Evolutionary conservation across 345 rosid genomes (phyloP), one percentile per base, ranked within the genome.

Genomic region (Trapa bicornis): DNA sequence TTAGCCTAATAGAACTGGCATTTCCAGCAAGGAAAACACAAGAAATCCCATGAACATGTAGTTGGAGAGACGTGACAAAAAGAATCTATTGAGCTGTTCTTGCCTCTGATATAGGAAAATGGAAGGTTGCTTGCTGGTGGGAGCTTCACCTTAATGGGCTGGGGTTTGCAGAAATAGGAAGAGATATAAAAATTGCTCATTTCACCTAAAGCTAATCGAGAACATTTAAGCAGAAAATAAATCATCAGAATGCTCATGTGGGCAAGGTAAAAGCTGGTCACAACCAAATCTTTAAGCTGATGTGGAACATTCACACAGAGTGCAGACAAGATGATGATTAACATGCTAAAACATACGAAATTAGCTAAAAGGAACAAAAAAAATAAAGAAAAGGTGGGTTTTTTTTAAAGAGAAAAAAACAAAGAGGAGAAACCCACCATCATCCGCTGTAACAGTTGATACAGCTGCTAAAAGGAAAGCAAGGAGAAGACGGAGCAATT

Each of bases 381-480:
- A 16, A n/a, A 43, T 1, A 45, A 45, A 16, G 17, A 12, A 11
- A 10, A 37, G 37, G 38, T 22, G 29, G 29, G 29, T 22, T 22
- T 22, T 22, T 22, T 22, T 22, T 22, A 22, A 22, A 22, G 29
- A 22, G 29, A 22, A 22, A 22, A 22, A 22, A 22, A 22, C 29
- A 41, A 3, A 53, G 39, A 47, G 35, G 38, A 52, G 36, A 35
- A 64, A 37, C 67, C 39, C 65, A 71, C 74, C 74, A 66, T 66
- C 58, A 22, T 61, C 66, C 37, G 70, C 69, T 58, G 43, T 58
- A 43, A 38, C 66, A 13, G 65, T 56, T 32, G 67, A 64, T 65
- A 41, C 54, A 66, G 65, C 74, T 41, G 47, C 60, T 47, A 60
- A 48, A 48, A 66, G 45, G 54, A 71, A 68, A 57, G 67, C 32